Evolutionary conservation across 495 filamentous ascomycete genomes (phyloP).

Genomic region (Poronia punctata): DNA sequence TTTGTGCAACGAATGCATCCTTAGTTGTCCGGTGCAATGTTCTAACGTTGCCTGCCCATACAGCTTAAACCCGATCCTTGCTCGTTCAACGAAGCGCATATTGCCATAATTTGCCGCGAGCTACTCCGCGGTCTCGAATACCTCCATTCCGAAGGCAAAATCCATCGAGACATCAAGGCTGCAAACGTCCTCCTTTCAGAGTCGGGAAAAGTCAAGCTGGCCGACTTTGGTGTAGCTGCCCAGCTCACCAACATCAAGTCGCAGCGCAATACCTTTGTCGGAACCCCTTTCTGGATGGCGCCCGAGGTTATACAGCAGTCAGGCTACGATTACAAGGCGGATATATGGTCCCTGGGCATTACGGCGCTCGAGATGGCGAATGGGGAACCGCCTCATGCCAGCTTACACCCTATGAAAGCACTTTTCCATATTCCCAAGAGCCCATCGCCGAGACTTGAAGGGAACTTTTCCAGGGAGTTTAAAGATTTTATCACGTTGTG

Average conservation of each 20-base stretch:
- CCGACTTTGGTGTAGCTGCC: slow-evolving; percentile 95
- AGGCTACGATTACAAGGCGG: slow-evolving; percentile 94
- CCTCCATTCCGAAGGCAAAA: slow-evolving; percentile 88
- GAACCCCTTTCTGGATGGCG: slow-evolving; percentile 99
- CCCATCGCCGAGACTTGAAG: slow-evolving; percentile 76
- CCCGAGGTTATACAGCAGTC: slow-evolving; percentile 96
- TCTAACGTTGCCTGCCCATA: slow-evolving; percentile 20
- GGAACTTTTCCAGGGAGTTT: slow-evolving; percentile 81
- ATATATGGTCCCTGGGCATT: slow-evolving; percentile 96
- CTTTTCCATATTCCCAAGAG: slow-evolving; percentile 96
- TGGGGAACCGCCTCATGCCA: slow-evolving; percentile 87
- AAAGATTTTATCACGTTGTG: slow-evolving; percentile 90
- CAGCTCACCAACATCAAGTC: slow-evolving; percentile 97
- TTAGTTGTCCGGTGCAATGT: not conserved
- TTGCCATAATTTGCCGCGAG: slow-evolving; percentile 91
- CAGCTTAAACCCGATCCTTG: slow-evolving; percentile 95
- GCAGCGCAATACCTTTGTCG: slow-evolving; percentile 97
- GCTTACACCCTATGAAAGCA: slow-evolving; percentile 95
- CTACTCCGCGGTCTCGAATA: slow-evolving; percentile 88
- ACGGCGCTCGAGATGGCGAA: slow-evolving; percentile 90
- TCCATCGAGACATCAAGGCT: slow-evolving; percentile 96
- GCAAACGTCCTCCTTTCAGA: slow-evolving; percentile 85
- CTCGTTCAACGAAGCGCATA: slow-evolving; percentile 79
- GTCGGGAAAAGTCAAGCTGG: slow-evolving; percentile 88
- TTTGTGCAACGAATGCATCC: too few species aligned